These are phyloP conservation scores for Serendipita sp. DNA, from an alignment of 768 basidiomycete species.

Conservation along the genomic window DNA sequence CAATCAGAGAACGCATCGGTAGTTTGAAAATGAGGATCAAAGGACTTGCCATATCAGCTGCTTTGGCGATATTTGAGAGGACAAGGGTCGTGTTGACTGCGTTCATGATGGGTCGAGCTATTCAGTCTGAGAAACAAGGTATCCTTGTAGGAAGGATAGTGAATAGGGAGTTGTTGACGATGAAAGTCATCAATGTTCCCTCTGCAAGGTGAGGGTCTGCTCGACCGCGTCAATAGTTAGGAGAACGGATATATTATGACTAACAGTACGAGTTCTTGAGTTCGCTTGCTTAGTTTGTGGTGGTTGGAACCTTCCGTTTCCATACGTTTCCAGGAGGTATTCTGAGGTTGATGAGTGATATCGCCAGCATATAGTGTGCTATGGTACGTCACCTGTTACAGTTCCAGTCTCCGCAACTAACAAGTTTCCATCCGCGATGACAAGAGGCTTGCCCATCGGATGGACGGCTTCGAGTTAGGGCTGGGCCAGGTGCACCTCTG, in stretches of 20 bases:
- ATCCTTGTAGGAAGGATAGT: slow-evolving; percentile 4
- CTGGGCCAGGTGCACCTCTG: slow-evolving; percentile 10
- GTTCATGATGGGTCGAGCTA: slow-evolving; percentile 12
- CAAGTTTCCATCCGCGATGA: slow-evolving; percentile 32
- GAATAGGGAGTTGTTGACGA: slow-evolving; percentile 8
- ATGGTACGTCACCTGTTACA: slow-evolving; percentile 23
- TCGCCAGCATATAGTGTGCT: background rate
- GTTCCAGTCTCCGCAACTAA: slow-evolving; percentile 30
- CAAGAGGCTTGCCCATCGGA: slow-evolving; percentile 34
- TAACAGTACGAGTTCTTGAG: slow-evolving; percentile 8
- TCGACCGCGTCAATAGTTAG: background rate
- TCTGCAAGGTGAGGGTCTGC: slow-evolving; percentile 15
- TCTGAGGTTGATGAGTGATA: slow-evolving; percentile 16
- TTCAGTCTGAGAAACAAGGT: slow-evolving; percentile 12
- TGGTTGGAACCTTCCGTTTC: slow-evolving; percentile 14
- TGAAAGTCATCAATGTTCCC: slow-evolving; percentile 14
- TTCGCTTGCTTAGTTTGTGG: slow-evolving; percentile 8
- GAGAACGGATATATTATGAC: background rate
- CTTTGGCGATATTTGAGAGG: slow-evolving; percentile 13
- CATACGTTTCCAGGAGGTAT: slow-evolving; percentile 29
- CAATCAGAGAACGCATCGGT: slow-evolving; percentile 19
- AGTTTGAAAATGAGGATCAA: background rate
- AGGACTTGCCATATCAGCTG: slow-evolving; percentile 3
- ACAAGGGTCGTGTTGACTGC: slow-evolving; percentile 13
- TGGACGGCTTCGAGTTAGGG: slow-evolving; percentile 22